Evolutionary conservation across 305 asterid genomes (phyloP), one percentile per base, ranked within the genome.

Genomic region (Fraxinus angustifolia): DNA sequence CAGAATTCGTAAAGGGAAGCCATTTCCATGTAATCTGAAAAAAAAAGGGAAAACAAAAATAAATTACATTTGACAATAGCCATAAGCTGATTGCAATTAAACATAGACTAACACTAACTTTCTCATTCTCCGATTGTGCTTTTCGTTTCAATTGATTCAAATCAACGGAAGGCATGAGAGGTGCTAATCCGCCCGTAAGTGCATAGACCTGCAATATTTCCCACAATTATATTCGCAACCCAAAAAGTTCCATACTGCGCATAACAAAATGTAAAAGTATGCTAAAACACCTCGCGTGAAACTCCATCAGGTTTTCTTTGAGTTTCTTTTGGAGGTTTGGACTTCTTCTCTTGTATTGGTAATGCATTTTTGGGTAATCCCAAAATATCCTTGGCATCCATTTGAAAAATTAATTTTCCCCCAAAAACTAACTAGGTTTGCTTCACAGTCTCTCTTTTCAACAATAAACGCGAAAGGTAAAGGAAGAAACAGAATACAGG

Each of bases 301-400:
- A 96, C 91, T 80, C 99, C 99, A 86, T 96, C 99, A 30, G 99
- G 99, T 87, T 96, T 96, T 81, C 97, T 89, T 84, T 96, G 99
- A 87, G 98, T 90, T 82, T 96, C 99, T 87, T 93, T 96, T 21
- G 93, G 97, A 82, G 97, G 91, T 83, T 88, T 92, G 68, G 97
- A 81, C 82, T 94, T 94, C 93, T 92, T 95, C 81, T 93, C 99
- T 56, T 83, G 93, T 17, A 81, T n/a, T 17, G 93, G 79, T 73
- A 90, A 84, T n/a, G 90, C 72, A 80, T 85, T 89, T 89, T 94
- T 96, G 38, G 99, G 97, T 84, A 96, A 81, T 83, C 99, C 99
- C 82, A 92, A 84, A 8, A 96, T 96, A 81, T 96, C 99, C 90
- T 96, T 96, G 4, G 99, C 99, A 79, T 96, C 99, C 99, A 96